These are phyloP conservation scores for Warburgia ugandensis DNA, from an alignment of 164 flowering plant species.

Conservation along the genomic window DNA sequence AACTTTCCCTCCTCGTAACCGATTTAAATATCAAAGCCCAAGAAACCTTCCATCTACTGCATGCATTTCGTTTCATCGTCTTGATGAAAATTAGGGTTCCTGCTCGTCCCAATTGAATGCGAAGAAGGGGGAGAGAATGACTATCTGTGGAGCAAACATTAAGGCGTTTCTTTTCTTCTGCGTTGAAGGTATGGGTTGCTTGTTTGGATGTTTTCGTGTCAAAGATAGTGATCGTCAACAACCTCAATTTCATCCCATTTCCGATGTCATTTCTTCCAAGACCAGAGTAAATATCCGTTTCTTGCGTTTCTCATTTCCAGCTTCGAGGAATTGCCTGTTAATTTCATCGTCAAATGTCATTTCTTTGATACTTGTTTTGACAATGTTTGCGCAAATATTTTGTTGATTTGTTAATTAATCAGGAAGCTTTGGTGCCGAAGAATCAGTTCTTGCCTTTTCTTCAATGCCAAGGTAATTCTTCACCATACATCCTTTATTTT, in stretches of 20 bases:
- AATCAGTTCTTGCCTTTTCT: conserved; percentile 41
- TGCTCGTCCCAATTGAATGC: too few species aligned
- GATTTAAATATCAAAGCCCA: too few species aligned
- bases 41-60: too few species aligned
- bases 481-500: neutral
- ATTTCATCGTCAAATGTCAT: neutral
- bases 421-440: conserved; percentile 28
- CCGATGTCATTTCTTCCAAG: conserved; percentile 22
- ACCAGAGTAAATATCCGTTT: conserved; percentile 14
- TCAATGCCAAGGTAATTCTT: conserved; percentile 34
- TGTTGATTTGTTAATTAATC: conserved; percentile 1
- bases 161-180: neutral
- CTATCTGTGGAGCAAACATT: neutral
- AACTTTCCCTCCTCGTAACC: too few species aligned
- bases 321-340: too few species aligned
- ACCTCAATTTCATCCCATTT: conserved; percentile 18
- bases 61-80: too few species aligned
- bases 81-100: too few species aligned
- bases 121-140: too few species aligned
- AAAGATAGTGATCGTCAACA: conserved; percentile 29
- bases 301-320: neutral
- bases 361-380: neutral
- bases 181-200: conserved; percentile 45
- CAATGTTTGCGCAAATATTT: too few species aligned
- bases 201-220: conserved; percentile 54